Percentiles rank a stretch among this genome's conserved stretches.
phyloP scores from a whole-genome alignment of 73 alveolate species.

The Breviolum minutum region DNA sequence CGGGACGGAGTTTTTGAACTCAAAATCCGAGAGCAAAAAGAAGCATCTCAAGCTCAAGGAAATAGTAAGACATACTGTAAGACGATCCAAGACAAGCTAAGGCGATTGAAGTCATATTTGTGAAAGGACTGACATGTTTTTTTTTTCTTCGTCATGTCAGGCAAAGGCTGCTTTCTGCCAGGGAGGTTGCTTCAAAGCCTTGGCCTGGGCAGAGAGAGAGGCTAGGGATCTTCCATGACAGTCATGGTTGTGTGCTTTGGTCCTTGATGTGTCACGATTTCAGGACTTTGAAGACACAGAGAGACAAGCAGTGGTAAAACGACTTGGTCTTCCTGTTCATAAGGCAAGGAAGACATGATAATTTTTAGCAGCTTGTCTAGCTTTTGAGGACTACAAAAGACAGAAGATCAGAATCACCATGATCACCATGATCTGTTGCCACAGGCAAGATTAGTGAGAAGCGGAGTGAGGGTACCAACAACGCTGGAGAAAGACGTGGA shows the following conservation, averaged over 20 bases:
- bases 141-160: background rate
- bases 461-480: background rate
- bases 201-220: background rate
- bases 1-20: background rate
- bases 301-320: constrained; percentile 40
- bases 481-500: constrained; percentile 20
- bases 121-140: background rate
- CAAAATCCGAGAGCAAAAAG: background rate
- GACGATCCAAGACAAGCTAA: background rate
- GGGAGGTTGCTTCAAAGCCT: constrained; percentile 21
- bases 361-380: no score
- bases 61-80: no score
- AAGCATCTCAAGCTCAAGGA: background rate
- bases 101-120: background rate
- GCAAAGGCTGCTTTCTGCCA: constrained; percentile 41
- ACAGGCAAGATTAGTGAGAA: constrained; percentile 44
- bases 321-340: background rate
- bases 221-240: background rate
- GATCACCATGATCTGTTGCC: no score
- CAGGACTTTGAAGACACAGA: constrained; percentile 58
- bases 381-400: no score
- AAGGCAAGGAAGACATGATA: constrained; percentile 1
- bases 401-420: no score
- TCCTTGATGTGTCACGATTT: no score
- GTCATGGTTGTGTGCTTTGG: background rate